phyloP scores from a whole-genome alignment of 352 stramenopile species.

The Phytophthora vignae region DNA sequence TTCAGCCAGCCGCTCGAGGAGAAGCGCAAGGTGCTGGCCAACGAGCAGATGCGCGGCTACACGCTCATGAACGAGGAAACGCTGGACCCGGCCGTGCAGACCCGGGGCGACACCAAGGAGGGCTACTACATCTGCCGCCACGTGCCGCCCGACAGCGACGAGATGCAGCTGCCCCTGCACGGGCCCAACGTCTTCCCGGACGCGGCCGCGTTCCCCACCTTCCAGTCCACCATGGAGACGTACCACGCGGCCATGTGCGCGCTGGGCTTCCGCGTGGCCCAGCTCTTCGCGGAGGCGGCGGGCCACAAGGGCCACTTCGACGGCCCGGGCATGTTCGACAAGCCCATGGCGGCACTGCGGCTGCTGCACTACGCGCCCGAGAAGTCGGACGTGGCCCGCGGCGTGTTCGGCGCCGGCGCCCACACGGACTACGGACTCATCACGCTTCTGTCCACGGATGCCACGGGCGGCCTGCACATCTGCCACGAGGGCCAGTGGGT shows the following conservation, averaged over 20 bases:
- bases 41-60: constrained; percentile 80
- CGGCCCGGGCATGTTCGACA: constrained; percentile 66
- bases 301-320: constrained; percentile 61
- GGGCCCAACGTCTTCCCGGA: constrained; percentile 75
- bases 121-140: constrained; percentile 84
- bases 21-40: constrained; percentile 70
- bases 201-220: constrained; percentile 46
- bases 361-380: constrained; percentile 79
- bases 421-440: constrained; percentile 80
- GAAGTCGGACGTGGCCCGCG: constrained; percentile 62
- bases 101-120: constrained; percentile 74
- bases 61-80: constrained; percentile 80
- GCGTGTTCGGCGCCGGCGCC: constrained; percentile 81
- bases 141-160: constrained; percentile 54
- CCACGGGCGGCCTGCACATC: constrained; percentile 68
- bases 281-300: constrained; percentile 66
- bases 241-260: constrained; percentile 64
- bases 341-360: constrained; percentile 83
- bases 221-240: constrained; percentile 55
- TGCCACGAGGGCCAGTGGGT: constrained; percentile 62
- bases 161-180: constrained; percentile 69
- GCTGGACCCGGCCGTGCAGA: constrained; percentile 67
- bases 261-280: constrained; percentile 58
- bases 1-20: constrained; percentile 57
- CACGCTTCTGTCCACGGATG: constrained; percentile 73